Percentiles rank a stretch among this genome's conserved stretches.
These are phyloP conservation scores for Eremochloa ophiuroides DNA, from an alignment of 176 grass and related monocot species.

Conservation along the genomic window DNA sequence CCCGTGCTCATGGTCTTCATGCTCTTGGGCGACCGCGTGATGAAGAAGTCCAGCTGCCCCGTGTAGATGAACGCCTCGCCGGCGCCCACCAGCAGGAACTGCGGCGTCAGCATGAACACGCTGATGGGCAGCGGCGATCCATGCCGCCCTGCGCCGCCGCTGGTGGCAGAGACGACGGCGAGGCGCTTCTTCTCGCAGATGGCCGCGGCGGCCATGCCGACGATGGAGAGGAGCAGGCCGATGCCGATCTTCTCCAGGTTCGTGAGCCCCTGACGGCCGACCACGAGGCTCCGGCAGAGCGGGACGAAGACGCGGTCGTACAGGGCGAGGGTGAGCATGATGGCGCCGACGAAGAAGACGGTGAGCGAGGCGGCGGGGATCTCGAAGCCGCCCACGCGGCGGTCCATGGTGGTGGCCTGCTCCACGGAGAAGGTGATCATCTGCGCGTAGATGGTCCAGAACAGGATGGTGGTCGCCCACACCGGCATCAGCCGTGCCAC, in stretches of 20 bases:
- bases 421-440: slow-evolving; percentile 92
- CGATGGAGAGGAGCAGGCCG: slow-evolving; percentile 52
- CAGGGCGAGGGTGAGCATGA: slow-evolving; percentile 62
- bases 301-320: slow-evolving; percentile 74
- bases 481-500: slow-evolving; percentile 67
- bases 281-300: slow-evolving; percentile 32
- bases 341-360: slow-evolving; percentile 66
- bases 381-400: slow-evolving; percentile 50
- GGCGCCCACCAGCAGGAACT: slow-evolving; percentile 79
- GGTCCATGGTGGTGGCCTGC: slow-evolving; percentile 83
- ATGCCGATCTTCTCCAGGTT: slow-evolving; percentile 73
- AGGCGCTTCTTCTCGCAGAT: slow-evolving; percentile 54
- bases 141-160: no score
- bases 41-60: slow-evolving; percentile 89
- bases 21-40: slow-evolving; percentile 72
- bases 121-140: slow-evolving; percentile 44
- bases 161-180: slow-evolving; percentile 9
- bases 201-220: slow-evolving; percentile 57
- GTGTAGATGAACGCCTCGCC: slow-evolving; percentile 89
- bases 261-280: slow-evolving; percentile 45
- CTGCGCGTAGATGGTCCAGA: slow-evolving; percentile 88
- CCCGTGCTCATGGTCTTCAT: slow-evolving; percentile 97
- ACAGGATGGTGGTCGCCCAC: slow-evolving; percentile 88
- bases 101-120: slow-evolving; percentile 66
- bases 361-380: slow-evolving; percentile 78